Base-by-base conservation (phyloP, 108 stramenopile species). In the Aurantiochytrium sp. region DNA sequence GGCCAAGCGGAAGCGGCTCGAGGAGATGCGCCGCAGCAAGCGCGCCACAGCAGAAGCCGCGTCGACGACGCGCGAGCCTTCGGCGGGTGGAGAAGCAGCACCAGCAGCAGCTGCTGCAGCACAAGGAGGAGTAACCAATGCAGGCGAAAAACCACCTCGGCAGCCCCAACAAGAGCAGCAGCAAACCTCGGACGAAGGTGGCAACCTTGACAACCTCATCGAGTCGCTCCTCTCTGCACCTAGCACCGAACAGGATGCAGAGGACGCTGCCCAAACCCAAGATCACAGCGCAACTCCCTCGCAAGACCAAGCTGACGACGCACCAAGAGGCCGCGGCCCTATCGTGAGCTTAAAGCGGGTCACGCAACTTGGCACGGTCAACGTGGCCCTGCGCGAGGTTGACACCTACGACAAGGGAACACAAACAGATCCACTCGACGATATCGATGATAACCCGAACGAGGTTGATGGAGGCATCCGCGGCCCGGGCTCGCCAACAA, bases 1-100 rank as follows among this genome's bases (percentile, higher is more conserved):
- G 76, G 76, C 76, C 76, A 83, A 83, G 76, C 12, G 23, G 25
- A 83, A 83, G 76, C 76, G 76, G 16, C 76, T 83, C 49, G 76
- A 83, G 76, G 76, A 83, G 76, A 83, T 83, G 43, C 76, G 76
- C 10, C 76, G 51, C 49, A 53, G 49, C 49, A 83, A 83, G 76
- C 49, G 49, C 45, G 51, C 76, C 10, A 16, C 76, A 10, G 64
- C 64, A 12, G 64, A 69, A 23, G 64, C 64, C 10, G 14, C 64
- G 25, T 28, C 64, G 64, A 23, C 64, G 25, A 10, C 64, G 25
- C 64, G 64, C 55, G 55, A 35, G 59, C n/a, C 59, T 59, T 19
- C 59, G n/a, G n/a, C 59, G n/a, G n/a, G 59, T 23, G 19, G n/a
- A n/a, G 59, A 19, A 23, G 59, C 19, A n/a, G 59, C 19, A n/a